phyloP scores from a whole-genome alignment of 345 rosid genomes.

The Eucalyptus brandiana region DNA sequence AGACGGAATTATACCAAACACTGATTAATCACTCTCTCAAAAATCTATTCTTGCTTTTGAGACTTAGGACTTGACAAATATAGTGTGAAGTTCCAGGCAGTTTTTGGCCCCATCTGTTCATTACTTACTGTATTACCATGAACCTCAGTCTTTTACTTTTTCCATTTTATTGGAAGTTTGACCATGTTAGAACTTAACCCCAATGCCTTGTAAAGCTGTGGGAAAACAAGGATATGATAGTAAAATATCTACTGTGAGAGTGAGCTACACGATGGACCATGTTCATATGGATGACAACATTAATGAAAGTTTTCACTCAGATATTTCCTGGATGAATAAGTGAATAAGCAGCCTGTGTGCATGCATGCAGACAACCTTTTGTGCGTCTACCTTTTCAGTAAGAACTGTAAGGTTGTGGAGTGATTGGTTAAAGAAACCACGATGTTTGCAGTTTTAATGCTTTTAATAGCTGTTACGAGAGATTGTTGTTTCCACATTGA shows the following conservation, averaged over 20 bases:
- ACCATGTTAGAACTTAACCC: neutral
- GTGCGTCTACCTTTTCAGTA: neutral
- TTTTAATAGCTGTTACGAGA: neutral
- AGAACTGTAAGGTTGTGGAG: neutral
- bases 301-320: neutral
- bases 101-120: neutral
- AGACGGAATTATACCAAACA: neutral
- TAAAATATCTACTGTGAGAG: neutral
- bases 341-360: neutral
- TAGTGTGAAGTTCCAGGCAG: neutral
- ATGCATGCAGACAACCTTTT: neutral
- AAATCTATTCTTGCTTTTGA: neutral
- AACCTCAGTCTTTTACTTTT: neutral
- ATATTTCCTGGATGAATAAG: neutral
- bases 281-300: neutral
- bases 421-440: neutral
- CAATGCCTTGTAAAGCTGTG: neutral
- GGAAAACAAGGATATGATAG: neutral
- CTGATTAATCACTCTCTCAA: neutral
- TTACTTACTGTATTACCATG: neutral
- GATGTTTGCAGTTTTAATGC: neutral
- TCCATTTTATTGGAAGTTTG: neutral
- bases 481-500: neutral
- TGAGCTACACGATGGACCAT: neutral
- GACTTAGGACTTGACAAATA: neutral